Percentiles rank a stretch among this genome's conserved stretches.
Conservation (phyloP, 768 basidiomycete species). For the Suillus spraguei region DNA sequence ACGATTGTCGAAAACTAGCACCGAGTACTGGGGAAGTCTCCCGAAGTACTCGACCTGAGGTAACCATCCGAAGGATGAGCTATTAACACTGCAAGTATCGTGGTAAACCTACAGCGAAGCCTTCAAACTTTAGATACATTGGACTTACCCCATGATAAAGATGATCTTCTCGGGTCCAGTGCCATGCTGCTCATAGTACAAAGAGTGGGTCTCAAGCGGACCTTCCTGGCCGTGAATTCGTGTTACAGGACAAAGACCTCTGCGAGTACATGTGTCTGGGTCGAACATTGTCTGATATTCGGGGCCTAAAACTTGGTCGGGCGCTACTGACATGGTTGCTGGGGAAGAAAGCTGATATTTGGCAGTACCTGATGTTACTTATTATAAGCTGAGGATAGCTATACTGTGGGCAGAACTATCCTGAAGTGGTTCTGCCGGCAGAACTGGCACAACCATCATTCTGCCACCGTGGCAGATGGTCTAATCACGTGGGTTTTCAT, state of each 20-base stretch:
- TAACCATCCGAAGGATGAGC: slow-evolving; percentile 63
- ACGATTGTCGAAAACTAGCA: slow-evolving; percentile 82
- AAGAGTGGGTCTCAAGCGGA: slow-evolving; percentile 63
- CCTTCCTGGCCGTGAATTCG: slow-evolving; percentile 48
- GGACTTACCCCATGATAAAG: slow-evolving; percentile 71
- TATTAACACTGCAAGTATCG: slow-evolving; percentile 52
- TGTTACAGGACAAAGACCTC: slow-evolving; percentile 78
- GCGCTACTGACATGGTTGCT: slow-evolving; percentile 13
- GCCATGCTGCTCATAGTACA: slow-evolving; percentile 84
- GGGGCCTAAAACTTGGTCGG: slow-evolving; percentile 15
- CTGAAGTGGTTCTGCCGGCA: too few species aligned
- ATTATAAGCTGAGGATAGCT: background rate
- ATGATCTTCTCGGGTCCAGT: slow-evolving; percentile 63
- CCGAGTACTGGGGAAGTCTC: slow-evolving; percentile 51
- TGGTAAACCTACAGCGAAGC: background rate
- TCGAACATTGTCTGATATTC: slow-evolving; percentile 54
- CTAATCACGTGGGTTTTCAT: too few species aligned
- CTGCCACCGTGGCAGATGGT: too few species aligned
- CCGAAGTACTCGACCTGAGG: slow-evolving; percentile 68
- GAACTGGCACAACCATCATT: too few species aligned
- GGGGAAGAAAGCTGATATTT: background rate
- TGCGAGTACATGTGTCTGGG: slow-evolving; percentile 59
- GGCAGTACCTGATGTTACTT: background rate
- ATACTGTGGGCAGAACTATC: too few species aligned
- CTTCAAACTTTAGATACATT: background rate